Base-by-base conservation (phyloP, 305 asterid genomes). In the Fraxinus nigra region DNA sequence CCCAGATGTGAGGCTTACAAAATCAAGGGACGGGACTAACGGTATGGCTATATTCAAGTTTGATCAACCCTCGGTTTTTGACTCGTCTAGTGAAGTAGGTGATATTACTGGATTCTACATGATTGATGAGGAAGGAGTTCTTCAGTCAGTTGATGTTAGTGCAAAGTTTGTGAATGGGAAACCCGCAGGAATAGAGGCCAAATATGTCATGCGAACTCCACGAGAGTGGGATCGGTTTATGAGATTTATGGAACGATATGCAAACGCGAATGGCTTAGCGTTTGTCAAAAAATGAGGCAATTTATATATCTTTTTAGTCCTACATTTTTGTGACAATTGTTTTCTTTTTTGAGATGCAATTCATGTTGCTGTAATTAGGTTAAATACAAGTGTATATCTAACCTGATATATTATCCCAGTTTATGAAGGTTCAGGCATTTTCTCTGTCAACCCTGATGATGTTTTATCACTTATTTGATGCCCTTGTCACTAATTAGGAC, bases 241-340 rank as follows among this genome's bases (percentile, higher is more conserved):
- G 99, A 93, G 98, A 84, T 95, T 95, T 79, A 94, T 95, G 99
- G 98, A 95, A 89, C 84, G 97, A 43, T 93, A 95, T 70, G 97
- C 97, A 80, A 86, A 91, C 80, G 91, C 86, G n/a, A 93, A 92
- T 56, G 98, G 97, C 28, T 83, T 94, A 87, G 87, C 91, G 1
- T 95, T 95, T 74, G 84, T 95, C 46, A 95, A 95, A 75, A 95
- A 84, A 70, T 95, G 90, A 92, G 43, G 79, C 79, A 37, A 43
- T 80, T 79, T 85, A 81, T 85, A 75, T 78, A 9, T 84, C 73
- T 80, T 89, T 84, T 82, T 76, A 24, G 82, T 79, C 51, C n/a
- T 54, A 61, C 85, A 48, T 59, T 77, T 87, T 35, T 81, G 75
- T 14, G 37, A 40, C 26, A 61, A 51, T 76, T 65, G n/a, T 24